Evolutionary conservation across 2,329 filamentous ascomycete species (phyloP).

Genomic region (Aureobasidium sp.): DNA sequence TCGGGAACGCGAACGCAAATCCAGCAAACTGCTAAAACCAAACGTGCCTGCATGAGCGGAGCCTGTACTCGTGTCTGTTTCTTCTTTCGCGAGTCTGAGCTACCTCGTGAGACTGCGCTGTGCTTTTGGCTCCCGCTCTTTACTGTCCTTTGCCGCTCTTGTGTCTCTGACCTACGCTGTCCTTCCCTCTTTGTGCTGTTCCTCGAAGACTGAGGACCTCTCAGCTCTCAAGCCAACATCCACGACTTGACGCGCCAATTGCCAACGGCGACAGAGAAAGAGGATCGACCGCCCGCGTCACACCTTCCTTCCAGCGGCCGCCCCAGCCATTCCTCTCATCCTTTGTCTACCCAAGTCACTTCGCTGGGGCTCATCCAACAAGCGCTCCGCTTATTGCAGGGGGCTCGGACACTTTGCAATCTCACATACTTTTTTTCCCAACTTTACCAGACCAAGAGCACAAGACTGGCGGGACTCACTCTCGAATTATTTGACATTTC

Average conservation of each 20-base stretch:
- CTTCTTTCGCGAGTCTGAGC: neutral
- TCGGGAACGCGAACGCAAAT: neutral
- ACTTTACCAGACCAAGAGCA: neutral
- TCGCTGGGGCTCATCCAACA: neutral
- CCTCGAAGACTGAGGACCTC: neutral
- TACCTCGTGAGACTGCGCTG: neutral
- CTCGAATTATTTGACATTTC: neutral
- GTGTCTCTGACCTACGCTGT: neutral
- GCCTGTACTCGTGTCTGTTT: neutral
- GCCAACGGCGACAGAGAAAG: neutral
- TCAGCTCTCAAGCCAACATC: neutral
- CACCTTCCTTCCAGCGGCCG: neutral
- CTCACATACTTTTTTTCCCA: neutral
- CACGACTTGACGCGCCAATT: slow-evolving; percentile 7
- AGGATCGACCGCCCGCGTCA: neutral
- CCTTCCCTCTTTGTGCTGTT: neutral
- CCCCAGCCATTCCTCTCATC: neutral
- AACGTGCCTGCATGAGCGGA: slow-evolving; percentile 1
- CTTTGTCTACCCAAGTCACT: neutral
- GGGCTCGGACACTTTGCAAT: slow-evolving; percentile 2
- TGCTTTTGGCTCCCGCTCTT: neutral
- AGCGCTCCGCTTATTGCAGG: neutral
- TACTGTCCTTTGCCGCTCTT: neutral
- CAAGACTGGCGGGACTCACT: neutral
- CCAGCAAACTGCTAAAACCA: slow-evolving; percentile 4